phyloP scores from a whole-genome alignment of 805 yeast genomes.

The Clavispora santaluciae region DNA sequence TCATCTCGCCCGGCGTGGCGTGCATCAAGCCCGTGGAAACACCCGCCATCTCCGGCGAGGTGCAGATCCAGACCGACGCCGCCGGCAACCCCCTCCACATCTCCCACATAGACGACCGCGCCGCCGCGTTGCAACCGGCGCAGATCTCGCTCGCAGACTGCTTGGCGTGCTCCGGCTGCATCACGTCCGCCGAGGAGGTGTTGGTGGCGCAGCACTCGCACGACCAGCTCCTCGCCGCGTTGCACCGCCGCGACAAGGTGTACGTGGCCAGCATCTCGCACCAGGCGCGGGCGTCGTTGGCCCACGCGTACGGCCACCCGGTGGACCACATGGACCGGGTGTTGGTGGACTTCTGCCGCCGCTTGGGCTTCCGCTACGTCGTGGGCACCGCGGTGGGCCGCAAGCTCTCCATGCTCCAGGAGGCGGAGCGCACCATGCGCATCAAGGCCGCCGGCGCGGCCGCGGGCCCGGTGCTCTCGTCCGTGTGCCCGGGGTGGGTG shows the following conservation, averaged over 20 bases:
- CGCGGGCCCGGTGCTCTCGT: conserved; percentile 54
- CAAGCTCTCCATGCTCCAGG: conserved; percentile 50
- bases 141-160: conserved; percentile 90
- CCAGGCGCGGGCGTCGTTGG: conserved; percentile 79
- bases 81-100: conserved; percentile 67
- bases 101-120: conserved; percentile 51
- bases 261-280: conserved; percentile 81
- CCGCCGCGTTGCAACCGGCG: conserved; percentile 62
- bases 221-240: conserved; percentile 61
- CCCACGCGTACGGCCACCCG: conserved; percentile 55
- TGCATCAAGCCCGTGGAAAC: conserved; percentile 82
- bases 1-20: conserved; percentile 89
- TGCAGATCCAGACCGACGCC: conserved; percentile 55
- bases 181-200: conserved; percentile 95
- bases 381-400: conserved; percentile 87
- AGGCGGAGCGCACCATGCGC: conserved; percentile 39
- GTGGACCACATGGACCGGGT: conserved; percentile 58
- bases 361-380: conserved; percentile 64
- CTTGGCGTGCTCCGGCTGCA: conserved; percentile 94
- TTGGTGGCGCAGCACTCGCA: conserved; percentile 88
- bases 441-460: conserved; percentile 26
- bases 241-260: conserved; percentile 28
- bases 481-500: conserved; percentile 95
- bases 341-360: conserved; percentile 50
- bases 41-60: conserved; percentile 27